Conservation (phyloP, 2,329 filamentous ascomycete genomes). For the Hypoxylon sp. region DNA sequence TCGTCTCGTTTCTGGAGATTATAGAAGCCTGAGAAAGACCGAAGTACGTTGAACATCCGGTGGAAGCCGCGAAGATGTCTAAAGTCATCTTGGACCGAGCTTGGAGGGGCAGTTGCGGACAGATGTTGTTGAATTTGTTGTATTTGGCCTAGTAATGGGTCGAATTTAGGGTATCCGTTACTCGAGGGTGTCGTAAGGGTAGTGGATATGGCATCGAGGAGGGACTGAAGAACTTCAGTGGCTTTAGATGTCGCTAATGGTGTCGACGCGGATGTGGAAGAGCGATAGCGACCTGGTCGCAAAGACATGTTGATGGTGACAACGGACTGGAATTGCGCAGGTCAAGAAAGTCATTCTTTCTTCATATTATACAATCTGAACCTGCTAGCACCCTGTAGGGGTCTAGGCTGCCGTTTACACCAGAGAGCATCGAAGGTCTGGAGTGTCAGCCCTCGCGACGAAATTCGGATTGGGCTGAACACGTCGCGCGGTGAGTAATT, state of each 20-base stretch:
- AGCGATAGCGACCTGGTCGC: constrained; percentile 71
- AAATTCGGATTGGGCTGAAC: constrained; percentile 9
- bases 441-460: constrained; percentile 27
- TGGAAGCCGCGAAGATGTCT: constrained; percentile 85
- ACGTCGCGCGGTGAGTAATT: constrained; percentile 3
- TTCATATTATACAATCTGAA: constrained; percentile 50
- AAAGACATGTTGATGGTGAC: constrained; percentile 63
- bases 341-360: constrained; percentile 36
- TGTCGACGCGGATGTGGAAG: constrained; percentile 73
- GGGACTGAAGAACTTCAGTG: constrained; percentile 69
- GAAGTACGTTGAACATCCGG: constrained; percentile 76
- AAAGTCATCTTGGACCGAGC: constrained; percentile 81
- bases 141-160: constrained; percentile 68
- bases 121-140: constrained; percentile 77
- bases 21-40: constrained; percentile 82
- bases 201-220: constrained; percentile 65
- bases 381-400: constrained; percentile 51
- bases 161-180: constrained; percentile 64
- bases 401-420: constrained; percentile 49
- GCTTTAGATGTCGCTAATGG: constrained; percentile 71
- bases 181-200: constrained; percentile 53
- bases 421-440: constrained; percentile 50
- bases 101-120: constrained; percentile 62
- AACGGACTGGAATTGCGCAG: constrained; percentile 32
- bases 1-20: constrained; percentile 73